phyloP scores from a whole-genome alignment of 495 filamentous ascomycete species.

The Collariella sp. region DNA sequence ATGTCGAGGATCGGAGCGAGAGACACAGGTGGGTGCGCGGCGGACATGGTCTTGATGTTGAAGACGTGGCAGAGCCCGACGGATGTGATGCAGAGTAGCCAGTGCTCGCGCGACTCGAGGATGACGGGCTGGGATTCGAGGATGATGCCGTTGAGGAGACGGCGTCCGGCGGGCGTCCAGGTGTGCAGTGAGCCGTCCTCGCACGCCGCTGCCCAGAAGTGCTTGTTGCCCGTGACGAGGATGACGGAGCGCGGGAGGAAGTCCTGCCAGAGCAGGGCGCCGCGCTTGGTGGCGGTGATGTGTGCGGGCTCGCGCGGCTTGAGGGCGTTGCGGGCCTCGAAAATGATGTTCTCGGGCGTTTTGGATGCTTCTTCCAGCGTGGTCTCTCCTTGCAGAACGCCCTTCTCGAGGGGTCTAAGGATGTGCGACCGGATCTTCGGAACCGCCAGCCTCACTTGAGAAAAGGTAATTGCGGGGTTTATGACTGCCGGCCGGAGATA shows the following conservation, averaged over 20 bases:
- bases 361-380: conserved; percentile 52
- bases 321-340: conserved; percentile 46
- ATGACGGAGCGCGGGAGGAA: conserved; percentile 77
- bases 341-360: conserved; percentile 45
- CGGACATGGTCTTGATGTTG: conserved; percentile 77
- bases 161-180: conserved; percentile 90
- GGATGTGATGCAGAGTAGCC: conserved; percentile 79
- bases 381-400: conserved; percentile 35
- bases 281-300: conserved; percentile 71
- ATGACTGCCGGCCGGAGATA: conserved; percentile 81
- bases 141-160: conserved; percentile 72
- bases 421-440: conserved; percentile 81
- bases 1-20: conserved; percentile 85
- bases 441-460: conserved; percentile 81
- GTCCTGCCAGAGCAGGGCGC: conserved; percentile 86
- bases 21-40: conserved; percentile 83
- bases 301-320: conserved; percentile 70
- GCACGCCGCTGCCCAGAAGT: conserved; percentile 85
- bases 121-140: conserved; percentile 91
- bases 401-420: conserved; percentile 52
- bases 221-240: conserved; percentile 77
- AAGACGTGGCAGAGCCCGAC: conserved; percentile 88
- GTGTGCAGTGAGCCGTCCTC: conserved; percentile 90
- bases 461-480: conserved; percentile 69
- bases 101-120: conserved; percentile 79